These are phyloP conservation scores for Apocynum venetum DNA, from an alignment of 257 asterid species.

Conservation along the genomic window DNA sequence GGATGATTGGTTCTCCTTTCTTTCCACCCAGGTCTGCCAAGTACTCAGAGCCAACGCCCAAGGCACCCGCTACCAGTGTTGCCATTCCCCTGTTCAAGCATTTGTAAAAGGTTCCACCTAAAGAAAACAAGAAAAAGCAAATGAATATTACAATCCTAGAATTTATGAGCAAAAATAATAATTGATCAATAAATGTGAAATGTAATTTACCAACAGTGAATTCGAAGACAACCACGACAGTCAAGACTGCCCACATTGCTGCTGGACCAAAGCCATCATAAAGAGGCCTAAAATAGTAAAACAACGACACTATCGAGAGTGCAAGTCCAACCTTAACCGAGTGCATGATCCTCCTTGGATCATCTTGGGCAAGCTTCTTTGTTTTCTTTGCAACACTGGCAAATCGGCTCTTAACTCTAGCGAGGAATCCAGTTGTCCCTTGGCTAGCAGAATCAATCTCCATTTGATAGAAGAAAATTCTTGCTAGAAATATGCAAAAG, in stretches of 20 bases:
- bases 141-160: neutral
- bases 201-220: conserved; percentile 31
- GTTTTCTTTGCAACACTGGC: conserved; percentile 4
- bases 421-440: neutral
- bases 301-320: conserved; percentile 29
- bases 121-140: neutral
- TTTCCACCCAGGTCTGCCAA: conserved; percentile 57
- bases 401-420: conserved; percentile 9
- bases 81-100: conserved; percentile 70
- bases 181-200: neutral
- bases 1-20: conserved; percentile 59
- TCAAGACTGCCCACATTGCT: conserved; percentile 42
- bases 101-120: conserved; percentile 72
- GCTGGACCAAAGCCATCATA: conserved; percentile 36
- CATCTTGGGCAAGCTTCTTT: conserved; percentile 29
- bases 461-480: neutral
- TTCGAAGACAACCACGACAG: conserved; percentile 43
- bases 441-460: conserved; percentile 11
- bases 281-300: conserved; percentile 30
- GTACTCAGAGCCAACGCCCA: conserved; percentile 75
- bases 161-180: too few species aligned
- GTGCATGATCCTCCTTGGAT: conserved; percentile 34
- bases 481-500: neutral
- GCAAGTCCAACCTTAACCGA: conserved; percentile 41
- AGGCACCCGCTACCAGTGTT: conserved; percentile 63